Conservation (phyloP, 73 alveolate genomes). For the Tetrahymena thermophila region DNA sequence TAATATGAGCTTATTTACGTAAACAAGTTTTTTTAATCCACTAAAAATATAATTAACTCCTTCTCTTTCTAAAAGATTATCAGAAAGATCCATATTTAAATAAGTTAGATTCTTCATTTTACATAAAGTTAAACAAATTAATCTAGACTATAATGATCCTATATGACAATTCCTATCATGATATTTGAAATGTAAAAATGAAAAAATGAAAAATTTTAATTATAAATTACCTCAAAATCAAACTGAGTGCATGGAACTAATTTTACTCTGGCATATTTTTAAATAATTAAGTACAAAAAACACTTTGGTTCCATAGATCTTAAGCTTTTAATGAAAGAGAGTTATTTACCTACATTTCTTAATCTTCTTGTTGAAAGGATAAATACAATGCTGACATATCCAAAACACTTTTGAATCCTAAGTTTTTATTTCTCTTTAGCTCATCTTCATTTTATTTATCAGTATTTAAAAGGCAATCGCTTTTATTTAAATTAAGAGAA, state of each 20-base stretch:
- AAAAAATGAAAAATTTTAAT: not conserved
- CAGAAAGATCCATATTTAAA: not conserved
- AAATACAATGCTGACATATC: not conserved
- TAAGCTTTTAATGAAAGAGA: not conserved
- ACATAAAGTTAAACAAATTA: not conserved
- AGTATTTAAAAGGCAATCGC: not conserved
- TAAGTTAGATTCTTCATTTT: not conserved
- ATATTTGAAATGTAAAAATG: not conserved
- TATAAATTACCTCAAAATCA: not conserved
- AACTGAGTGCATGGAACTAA: not conserved
- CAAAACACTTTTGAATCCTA: not conserved
- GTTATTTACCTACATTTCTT: not conserved
- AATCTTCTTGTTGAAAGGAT: not conserved
- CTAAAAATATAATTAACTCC: not conserved
- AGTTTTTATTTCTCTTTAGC: not conserved
- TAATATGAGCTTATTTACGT: not conserved
- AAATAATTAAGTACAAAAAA: not conserved
- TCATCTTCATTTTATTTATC: not conserved
- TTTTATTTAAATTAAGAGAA: not conserved
- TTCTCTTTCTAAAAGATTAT: not conserved
- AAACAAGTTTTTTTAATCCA: not conserved
- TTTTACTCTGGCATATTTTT: not conserved
- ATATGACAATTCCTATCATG: not conserved
- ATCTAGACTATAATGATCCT: not conserved
- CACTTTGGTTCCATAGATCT: not conserved